Base-by-base conservation (phyloP, 805 yeast genomes). In the Jamesozyma hellenica region DNA sequence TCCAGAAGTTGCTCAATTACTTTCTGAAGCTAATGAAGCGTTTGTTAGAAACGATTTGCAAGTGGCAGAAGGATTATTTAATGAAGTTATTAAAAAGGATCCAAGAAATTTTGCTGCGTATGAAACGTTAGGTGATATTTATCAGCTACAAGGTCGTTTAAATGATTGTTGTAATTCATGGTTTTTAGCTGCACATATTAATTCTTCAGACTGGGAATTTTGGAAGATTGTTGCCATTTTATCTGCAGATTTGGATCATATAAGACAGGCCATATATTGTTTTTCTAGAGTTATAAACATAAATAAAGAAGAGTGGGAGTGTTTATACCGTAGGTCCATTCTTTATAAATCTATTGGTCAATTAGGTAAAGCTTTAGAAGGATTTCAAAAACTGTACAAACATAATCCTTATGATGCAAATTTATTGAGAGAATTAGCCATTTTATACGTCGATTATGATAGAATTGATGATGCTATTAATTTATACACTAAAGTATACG, bases 41-140 rank as follows among this genome's bases (percentile, higher is more conserved):
- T 87, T 79, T 66, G 94, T 82, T 1, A 55, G 71, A 25, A 70
- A 71, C 36, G 80, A 82, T 50, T 68, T 73, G 15, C 73, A 70
- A 25, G 67, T 63, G 1, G 90, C 94, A 0, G 71, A 74, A 48
- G 62, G 71, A 37, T 55, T 71, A 36, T 88, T 72, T 59, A 64
- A 68, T 48, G 84, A 75, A 44, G 94, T 86, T 11, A 78, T 90
- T 43, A 77, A 79, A 49, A 68, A 77, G 39, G 95, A 87, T 53
- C 79, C 84, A 12, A 74, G 74, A 47, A 82, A 83, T 55, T 80
- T 75, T 57, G 76, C 82, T 34, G 96, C 96, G 0, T 88, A 88
- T 66, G 80, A 82, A 51, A 82, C 94, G 0, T 63, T 87, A 34
- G 96, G 96, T 35, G 95, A 84, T 52, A 82, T 90, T 35, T 80